These are phyloP conservation scores for Leccinum olivaceopallidum DNA, from an alignment of 768 basidiomycete genomes.

Conservation along the genomic window DNA sequence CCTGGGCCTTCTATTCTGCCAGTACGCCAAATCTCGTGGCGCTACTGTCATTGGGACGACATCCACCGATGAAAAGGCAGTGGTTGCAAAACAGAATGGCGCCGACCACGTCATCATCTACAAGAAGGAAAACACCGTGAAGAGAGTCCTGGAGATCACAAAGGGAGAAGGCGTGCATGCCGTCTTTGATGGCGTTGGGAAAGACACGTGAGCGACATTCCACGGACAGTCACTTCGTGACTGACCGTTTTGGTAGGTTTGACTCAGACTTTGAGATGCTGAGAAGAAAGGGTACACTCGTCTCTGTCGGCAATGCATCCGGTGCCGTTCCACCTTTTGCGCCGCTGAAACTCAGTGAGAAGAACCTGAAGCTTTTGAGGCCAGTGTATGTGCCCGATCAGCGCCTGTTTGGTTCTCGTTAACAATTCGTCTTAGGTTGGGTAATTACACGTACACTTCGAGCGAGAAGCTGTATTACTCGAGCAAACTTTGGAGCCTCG, in stretches of 20 bases:
- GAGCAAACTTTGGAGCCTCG: conserved; percentile 58
- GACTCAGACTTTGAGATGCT: conserved; percentile 80
- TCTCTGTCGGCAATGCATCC: conserved; percentile 91
- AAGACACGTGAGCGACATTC: conserved; percentile 70
- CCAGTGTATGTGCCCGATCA: conserved; percentile 55
- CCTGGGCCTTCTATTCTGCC: conserved; percentile 67
- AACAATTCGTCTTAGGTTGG: conserved; percentile 47
- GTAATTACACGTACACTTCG: conserved; percentile 70
- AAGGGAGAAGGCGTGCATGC: conserved; percentile 82
- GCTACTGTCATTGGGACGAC: conserved; percentile 94
- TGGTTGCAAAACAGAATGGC: conserved; percentile 73
- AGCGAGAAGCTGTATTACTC: conserved; percentile 73
- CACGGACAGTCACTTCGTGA: neutral
- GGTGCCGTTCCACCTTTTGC: conserved; percentile 78
- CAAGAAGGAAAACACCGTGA: conserved; percentile 69
- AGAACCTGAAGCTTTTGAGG: conserved; percentile 77
- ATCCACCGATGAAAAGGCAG: conserved; percentile 81
- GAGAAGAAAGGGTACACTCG: conserved; percentile 85
- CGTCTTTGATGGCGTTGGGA: conserved; percentile 95
- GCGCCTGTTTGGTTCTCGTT: neutral
- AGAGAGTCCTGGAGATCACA: conserved; percentile 73
- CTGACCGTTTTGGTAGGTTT: conserved; percentile 45
- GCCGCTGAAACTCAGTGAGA: conserved; percentile 69
- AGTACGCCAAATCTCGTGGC: conserved; percentile 71
- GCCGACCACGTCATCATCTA: conserved; percentile 89